Base-by-base conservation (phyloP, 345 rosid genomes). In the Lumnitzera littorea region DNA sequence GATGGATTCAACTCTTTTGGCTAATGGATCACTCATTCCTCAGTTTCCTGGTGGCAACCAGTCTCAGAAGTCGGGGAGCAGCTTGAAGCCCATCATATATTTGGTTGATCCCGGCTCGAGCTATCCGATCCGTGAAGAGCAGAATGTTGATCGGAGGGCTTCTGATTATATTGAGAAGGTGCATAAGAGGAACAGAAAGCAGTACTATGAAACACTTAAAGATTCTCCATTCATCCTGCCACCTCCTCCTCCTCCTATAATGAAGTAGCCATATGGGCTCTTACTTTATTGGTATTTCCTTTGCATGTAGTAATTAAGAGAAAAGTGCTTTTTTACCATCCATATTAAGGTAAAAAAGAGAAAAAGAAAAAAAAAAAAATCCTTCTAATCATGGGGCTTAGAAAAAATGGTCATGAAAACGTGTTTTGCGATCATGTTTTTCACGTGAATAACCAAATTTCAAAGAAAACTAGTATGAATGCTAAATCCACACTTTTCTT, bases 161-260 rank as follows among this genome's bases (percentile, higher is more conserved):
- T 51, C 74, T 46, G 69, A 61, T 5, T 82, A 69, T 62, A 78
- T 85, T 55, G 58, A 43, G 48, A 78, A 68, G 76, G 79, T 82
- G 23, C 86, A 76, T 62, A 58, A 52, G 72, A 85, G 76, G 80
- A 76, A 80, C 58, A 67, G 27, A 8, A 61, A 12, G 0, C 54
- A 68, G 50, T 63, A 6, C 13, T 60, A 62, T 31, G 49, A 63
- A 53, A 60, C 58, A 24, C 67, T 29, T 12, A 2, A 14, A 41
- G 49, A 51, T 55, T 62, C 65, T 8, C 57, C 55, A 11, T 53
- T 6, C 67, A 71, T 61, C 52, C 55, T 62, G 58, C 72, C 76
- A 27, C 80, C 80, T 23, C 84, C 77, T 4, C 66, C 72, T 29
- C 36, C 78, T 20, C 61, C 57, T 46, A 55, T 58, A 24, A 57